Conservation (phyloP, 164 flowering plant genomes). For the Aristolochia fimbriata region DNA sequence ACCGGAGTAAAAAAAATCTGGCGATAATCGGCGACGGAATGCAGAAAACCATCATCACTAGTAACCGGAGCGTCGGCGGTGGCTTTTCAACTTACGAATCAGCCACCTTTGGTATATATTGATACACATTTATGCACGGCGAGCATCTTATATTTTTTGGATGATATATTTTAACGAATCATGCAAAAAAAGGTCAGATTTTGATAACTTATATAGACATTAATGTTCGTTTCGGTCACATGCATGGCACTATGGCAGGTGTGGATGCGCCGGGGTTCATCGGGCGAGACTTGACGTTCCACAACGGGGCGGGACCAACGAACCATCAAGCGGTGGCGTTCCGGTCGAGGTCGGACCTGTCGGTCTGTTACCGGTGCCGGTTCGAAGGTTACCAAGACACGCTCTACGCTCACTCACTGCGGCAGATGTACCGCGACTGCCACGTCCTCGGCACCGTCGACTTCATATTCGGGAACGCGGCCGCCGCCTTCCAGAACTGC, state of each 20-base stretch:
- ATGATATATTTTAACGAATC: too few relatives aligned
- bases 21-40: neutral
- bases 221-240: too few relatives aligned
- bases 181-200: neutral
- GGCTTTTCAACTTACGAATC: neutral
- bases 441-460: neutral
- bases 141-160: neutral
- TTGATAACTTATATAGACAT: neutral
- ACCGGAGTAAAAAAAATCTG: neutral
- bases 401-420: neutral
- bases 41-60: neutral
- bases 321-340: constrained; percentile 4
- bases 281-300: neutral
- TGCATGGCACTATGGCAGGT: too few relatives aligned
- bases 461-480: constrained; percentile 1
- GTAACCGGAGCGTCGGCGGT: neutral
- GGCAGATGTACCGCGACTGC: neutral
- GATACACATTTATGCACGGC: too few relatives aligned
- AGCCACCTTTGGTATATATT: neutral
- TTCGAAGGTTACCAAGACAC: neutral
- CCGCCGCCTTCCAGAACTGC: constrained; percentile 1
- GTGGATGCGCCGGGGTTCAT: neutral
- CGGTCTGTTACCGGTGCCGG: neutral
- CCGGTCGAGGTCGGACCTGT: neutral
- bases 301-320: neutral